Base-by-base conservation (phyloP, 371 early-diverging fungal genomes). In the Apophysomyces sp. region DNA sequence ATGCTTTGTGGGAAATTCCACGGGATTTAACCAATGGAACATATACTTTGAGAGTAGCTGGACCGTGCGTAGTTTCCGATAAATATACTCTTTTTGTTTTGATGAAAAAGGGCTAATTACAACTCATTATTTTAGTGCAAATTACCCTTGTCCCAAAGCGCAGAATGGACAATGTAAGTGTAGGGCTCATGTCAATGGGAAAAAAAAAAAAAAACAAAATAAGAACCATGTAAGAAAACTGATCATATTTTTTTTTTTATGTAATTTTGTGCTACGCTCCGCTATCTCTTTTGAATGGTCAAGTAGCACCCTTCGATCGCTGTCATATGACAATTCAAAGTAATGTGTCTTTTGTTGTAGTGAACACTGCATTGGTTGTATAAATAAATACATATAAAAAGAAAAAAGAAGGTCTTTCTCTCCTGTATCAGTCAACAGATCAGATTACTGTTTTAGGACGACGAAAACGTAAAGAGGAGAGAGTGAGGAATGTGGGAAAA, bases 1-100 rank as follows among this genome's bases (percentile, higher is more conserved):
- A 68, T 40, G 30, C 36, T 21, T 26, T 52, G n/a, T 79, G 79
- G 79, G 37, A 40, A 0, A 69, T 79, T 58, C 79, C 79, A 15
- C 36, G 24, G 18, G 32, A 61, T 36, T 55, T 79, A 11, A 13
- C 55, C 11, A 61, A 58, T 55, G 74, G 74, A 1, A 60, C 63
- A 9, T 79, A 76, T 31, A 61, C 52, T 0, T 24, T 79, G 26
- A 54, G 52, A 5, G 63, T 79, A 4, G 58, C 62, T 49, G 79
- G 67, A 57, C 69, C 72, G 76, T 78, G 65, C 69, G 72, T 69
- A 16, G 15, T 40, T 11, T 51, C n/a, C n/a, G n/a, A n/a, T n/a
- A n/a, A n/a, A n/a, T n/a, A n/a, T n/a, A n/a, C n/a, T n/a, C n/a
- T n/a, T n/a, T n/a, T n/a, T n/a, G n/a, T n/a, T n/a, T n/a, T n/a